Evolutionary conservation across 148 eudicot species (phyloP).

Genomic region (Talinum fruticosum): DNA sequence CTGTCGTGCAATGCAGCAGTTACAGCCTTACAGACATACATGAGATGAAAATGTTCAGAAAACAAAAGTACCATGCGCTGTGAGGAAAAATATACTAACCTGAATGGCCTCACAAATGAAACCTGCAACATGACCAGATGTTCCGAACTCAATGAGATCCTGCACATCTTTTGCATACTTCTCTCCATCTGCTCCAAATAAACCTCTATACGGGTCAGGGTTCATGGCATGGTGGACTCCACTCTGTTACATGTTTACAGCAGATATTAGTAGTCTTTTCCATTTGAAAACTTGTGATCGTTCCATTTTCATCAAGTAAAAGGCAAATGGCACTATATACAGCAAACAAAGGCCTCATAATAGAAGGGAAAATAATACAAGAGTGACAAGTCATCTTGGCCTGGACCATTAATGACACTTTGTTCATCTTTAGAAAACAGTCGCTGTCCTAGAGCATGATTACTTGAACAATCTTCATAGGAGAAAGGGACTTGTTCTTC

Average conservation of each 20-base stretch:
- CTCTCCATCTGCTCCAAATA: conserved; percentile 84
- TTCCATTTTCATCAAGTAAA: no score
- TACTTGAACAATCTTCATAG: no score
- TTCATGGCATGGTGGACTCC: conserved; percentile 95
- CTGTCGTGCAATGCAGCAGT: conserved; percentile 34
- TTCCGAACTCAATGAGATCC: conserved; percentile 73
- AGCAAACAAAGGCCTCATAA: no score
- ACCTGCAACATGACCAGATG: conserved; percentile 78
- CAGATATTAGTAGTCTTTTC: conserved; percentile 1
- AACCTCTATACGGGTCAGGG: conserved; percentile 90
- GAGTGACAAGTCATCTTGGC: no score
- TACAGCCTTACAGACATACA: background rate
- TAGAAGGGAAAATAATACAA: no score
- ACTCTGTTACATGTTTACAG: conserved; percentile 36
- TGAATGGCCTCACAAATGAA: conserved; percentile 86
- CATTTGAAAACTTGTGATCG: no score
- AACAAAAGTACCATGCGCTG: background rate
- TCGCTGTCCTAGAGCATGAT: background rate
- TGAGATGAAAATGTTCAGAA: background rate
- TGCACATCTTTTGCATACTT: conserved; percentile 86
- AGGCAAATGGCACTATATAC: no score
- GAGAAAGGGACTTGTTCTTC: no score
- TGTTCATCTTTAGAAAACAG: background rate
- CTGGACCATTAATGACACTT: background rate
- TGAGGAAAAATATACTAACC: conserved; percentile 30